Evolutionary conservation across 768 basidiomycete genomes (phyloP).

Genomic region (Podaxis carcinomalis): DNA sequence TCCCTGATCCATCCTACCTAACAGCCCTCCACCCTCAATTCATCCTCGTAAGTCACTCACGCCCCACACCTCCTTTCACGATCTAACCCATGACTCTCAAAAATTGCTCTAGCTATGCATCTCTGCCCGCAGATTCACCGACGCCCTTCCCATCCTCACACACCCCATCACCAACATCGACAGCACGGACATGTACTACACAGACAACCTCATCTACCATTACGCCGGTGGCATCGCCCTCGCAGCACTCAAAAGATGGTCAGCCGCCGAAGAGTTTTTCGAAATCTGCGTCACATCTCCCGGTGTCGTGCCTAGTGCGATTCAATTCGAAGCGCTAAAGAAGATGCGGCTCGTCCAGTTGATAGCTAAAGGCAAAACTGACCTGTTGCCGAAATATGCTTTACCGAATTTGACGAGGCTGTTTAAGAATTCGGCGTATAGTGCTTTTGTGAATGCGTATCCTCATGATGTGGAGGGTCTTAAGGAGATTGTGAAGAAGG

Average conservation of each 20-base stretch:
- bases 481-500: constrained; percentile 47
- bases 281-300: constrained; percentile 74
- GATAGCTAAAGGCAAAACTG: constrained; percentile 71
- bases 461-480: constrained; percentile 49
- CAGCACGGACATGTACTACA: constrained; percentile 64
- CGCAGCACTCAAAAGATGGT: constrained; percentile 60
- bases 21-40: constrained; percentile 72
- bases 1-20: constrained; percentile 51
- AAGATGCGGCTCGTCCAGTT: constrained; percentile 78
- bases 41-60: constrained; percentile 42
- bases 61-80: background rate
- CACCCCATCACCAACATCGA: constrained; percentile 68
- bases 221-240: constrained; percentile 75
- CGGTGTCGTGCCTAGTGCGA: constrained; percentile 50
- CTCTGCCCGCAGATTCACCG: constrained; percentile 43
- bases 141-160: constrained; percentile 57
- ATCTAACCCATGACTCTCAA: background rate
- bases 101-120: constrained; percentile 47
- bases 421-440: constrained; percentile 67
- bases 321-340: constrained; percentile 86
- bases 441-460: constrained; percentile 59
- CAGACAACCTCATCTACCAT: constrained; percentile 82
- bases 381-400: constrained; percentile 71
- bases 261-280: constrained; percentile 69
- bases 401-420: constrained; percentile 51